phyloP scores from a whole-genome alignment of 192 early-diverging fungal genomes.

The Backusella psychrophila region DNA sequence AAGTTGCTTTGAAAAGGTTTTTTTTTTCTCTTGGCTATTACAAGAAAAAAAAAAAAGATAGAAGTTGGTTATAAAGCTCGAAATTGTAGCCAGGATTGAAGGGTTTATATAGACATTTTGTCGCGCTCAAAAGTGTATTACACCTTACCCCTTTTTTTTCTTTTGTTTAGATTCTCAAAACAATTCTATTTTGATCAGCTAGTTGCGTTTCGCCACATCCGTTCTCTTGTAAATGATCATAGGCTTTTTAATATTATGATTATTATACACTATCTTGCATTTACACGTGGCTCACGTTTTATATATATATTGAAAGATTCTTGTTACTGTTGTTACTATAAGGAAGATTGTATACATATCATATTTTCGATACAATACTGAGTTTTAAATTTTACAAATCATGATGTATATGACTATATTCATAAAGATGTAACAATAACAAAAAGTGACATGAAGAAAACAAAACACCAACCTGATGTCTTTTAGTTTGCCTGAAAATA shows the following conservation, averaged over 20 bases:
- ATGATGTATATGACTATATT: not conserved
- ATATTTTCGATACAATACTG: not conserved
- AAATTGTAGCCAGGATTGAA: not conserved
- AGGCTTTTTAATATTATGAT: not conserved
- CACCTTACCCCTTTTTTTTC: not conserved
- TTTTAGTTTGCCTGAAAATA: not conserved
- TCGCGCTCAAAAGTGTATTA: not conserved
- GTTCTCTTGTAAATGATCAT: slow-evolving; percentile 14
- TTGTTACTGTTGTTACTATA: too few relatives aligned
- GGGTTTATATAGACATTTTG: slow-evolving; percentile 9
- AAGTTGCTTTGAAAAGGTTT: not conserved
- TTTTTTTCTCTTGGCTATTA: slow-evolving; percentile 13
- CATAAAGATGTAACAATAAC: not conserved
- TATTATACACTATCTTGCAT: not conserved
- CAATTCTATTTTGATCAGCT: slow-evolving; percentile 4
- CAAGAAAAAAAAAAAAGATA: slow-evolving; percentile 14
- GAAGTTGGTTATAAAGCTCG: slow-evolving; percentile 6
- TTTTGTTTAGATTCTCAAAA: slow-evolving; percentile 1
- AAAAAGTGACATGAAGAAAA: not conserved
- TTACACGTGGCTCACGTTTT: not conserved
- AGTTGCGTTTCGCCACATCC: slow-evolving; percentile 7
- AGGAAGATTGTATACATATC: too few relatives aligned
- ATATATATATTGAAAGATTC: not conserved
- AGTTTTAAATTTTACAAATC: not conserved
- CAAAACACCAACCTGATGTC: not conserved